Base-by-base conservation (phyloP, 2,329 filamentous ascomycete genomes). In the Fusarium chuoi region DNA sequence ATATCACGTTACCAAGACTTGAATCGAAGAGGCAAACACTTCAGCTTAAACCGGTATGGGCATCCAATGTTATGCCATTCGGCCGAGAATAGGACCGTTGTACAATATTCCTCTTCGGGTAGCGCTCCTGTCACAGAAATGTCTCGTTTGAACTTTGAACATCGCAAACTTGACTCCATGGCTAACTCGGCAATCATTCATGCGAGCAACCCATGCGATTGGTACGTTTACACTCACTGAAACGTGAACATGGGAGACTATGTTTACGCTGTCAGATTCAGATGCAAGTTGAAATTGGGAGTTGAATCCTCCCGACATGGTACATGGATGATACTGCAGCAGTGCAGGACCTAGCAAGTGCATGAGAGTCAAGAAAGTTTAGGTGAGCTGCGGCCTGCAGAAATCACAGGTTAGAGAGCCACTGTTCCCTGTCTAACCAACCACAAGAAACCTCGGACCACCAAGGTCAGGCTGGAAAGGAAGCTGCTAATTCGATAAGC, bases 21-120 rank as follows among this genome's bases (percentile, higher is more conserved):
- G 39, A 45, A 41, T 36, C 38, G 22, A 35, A 35, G 30, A 51
- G 38, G 10, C 30, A 52, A 46, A 62, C 52, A 20, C 22, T 20
- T 33, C 30, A 54, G 17, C 46, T 59, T 35, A 70, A 36, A 52
- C 46, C 67, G 59, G 52, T 46, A 61, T 56, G 46, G 28, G 39
- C 55, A 46, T 38, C 20, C 41, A 45, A 49, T 51, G 45, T 26
- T 30, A 33, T 51, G 49, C 58, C 42, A 75, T 65, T 66, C 51
- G 62, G 46, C 74, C 75, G 74, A 75, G 65, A 78, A 74, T 73
- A 77, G 56, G 65, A 74, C 69, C 75, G 69, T 68, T 66, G 62
- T 62, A 67, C 71, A 61, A 66, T 51, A 48, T 62, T 61, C 46
- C 65, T 57, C 48, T 41, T 76, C 54, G 65, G 51, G 59, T 65